A percentile compares a stretch with the other conserved stretches of the same genome.
These are phyloP conservation scores for Ustanciosporium gigantosporum DNA, from an alignment of 1,284 basidiomycete genomes.

Conservation along the genomic window DNA sequence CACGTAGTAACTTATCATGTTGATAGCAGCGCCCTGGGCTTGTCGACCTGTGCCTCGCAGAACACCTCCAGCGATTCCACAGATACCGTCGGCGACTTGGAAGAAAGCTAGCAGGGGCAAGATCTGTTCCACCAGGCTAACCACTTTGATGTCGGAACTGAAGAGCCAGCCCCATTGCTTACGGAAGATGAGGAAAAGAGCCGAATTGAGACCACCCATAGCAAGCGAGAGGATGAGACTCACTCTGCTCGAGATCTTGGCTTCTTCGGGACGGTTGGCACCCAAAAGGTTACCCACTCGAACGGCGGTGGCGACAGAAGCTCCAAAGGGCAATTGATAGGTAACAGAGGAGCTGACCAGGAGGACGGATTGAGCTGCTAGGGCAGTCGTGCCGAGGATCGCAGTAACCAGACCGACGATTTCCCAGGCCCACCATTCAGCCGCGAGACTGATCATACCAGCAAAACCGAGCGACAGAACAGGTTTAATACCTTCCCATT, in stretches of 20 bases:
- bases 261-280: constrained; percentile 57
- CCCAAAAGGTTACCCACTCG: constrained; percentile 68
- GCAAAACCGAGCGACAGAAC: constrained; percentile 49
- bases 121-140: constrained; percentile 71
- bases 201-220: constrained; percentile 63
- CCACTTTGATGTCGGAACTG: constrained; percentile 78
- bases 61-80: constrained; percentile 74
- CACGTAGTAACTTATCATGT: constrained; percentile 64
- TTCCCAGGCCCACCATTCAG: constrained; percentile 94
- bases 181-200: constrained; percentile 74
- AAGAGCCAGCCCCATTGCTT: constrained; percentile 79
- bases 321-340: constrained; percentile 81
- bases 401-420: constrained; percentile 63
- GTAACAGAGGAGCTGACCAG: constrained; percentile 74
- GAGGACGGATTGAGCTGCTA: constrained; percentile 72
- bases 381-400: constrained; percentile 61
- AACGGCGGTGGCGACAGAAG: constrained; percentile 80
- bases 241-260: constrained; percentile 55
- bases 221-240: constrained; percentile 43
- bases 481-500: constrained; percentile 36
- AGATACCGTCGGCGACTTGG: constrained; percentile 71
- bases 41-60: constrained; percentile 75
- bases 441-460: constrained; percentile 70
- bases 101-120: constrained; percentile 73
- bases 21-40: constrained; percentile 64